phyloP scores from a whole-genome alignment of 2,329 filamentous ascomycete genomes.

The Colletotrichum destructivum region DNA sequence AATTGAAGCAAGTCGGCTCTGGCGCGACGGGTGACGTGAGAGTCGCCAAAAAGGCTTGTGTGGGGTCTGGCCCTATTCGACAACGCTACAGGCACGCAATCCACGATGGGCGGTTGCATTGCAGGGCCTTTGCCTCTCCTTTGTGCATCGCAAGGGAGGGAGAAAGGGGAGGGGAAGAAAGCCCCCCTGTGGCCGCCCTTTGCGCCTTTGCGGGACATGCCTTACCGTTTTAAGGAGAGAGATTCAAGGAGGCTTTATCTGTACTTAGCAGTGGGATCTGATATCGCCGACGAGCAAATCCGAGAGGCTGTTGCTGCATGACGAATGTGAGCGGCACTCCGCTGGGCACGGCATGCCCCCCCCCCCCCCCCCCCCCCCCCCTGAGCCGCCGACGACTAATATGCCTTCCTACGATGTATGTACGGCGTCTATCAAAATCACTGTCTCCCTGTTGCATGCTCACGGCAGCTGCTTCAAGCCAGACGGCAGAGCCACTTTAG shows the following conservation, averaged over 20 bases:
- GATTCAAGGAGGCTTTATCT: slow-evolving; percentile 15
- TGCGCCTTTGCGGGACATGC: slow-evolving; percentile 32
- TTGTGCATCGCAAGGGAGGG: slow-evolving; percentile 25
- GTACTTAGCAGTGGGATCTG: not conserved
- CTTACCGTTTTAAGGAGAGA: slow-evolving; percentile 19
- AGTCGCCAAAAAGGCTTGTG: slow-evolving; percentile 20
- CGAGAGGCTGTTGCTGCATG: slow-evolving; percentile 23
- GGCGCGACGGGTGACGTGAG: slow-evolving; percentile 32
- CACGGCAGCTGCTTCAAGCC: slow-evolving; percentile 1
- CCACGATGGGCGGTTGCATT: slow-evolving; percentile 33
- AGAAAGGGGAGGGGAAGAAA: slow-evolving; percentile 14
- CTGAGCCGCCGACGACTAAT: not conserved
- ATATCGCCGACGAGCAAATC: slow-evolving; percentile 24
- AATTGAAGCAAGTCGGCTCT: slow-evolving; percentile 7
- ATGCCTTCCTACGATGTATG: slow-evolving; percentile 3
- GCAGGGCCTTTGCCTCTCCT: slow-evolving; percentile 17
- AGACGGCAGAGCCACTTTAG: slow-evolving; percentile 3
- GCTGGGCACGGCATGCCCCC: not conserved
- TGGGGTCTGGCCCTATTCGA: slow-evolving; percentile 19
- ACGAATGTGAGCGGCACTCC: slow-evolving; percentile 8
- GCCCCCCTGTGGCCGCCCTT: slow-evolving; percentile 29
- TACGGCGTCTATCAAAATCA: not conserved
- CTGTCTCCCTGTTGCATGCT: not conserved
- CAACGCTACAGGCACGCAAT: slow-evolving; percentile 17
- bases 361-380: not conserved